Evolutionary conservation across 1,284 basidiomycete genomes (phyloP), one percentile per base, ranked within the genome.

Genomic region (Rhizoctonia solani): DNA sequence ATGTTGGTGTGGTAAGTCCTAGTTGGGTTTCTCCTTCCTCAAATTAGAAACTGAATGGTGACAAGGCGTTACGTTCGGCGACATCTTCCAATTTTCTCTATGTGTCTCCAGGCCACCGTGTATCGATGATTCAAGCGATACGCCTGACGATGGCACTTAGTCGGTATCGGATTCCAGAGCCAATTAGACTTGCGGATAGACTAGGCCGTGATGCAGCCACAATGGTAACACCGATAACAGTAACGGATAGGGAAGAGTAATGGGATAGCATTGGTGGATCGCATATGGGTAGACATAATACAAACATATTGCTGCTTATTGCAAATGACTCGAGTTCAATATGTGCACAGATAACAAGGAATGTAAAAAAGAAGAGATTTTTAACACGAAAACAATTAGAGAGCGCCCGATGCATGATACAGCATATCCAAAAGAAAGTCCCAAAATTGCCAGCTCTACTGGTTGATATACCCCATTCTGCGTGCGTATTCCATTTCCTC

Each of bases 401-500:
- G n/a, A n/a, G n/a, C n/a, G n/a, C n/a, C n/a, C n/a, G n/a, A 27
- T 53, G 37, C 25, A 32, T 30, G 21, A 54, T 32, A 50, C 42
- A 66, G 34, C n/a, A n/a, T 29, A 39, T 44, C 41, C 50, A 52
- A 46, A 61, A 13, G 41, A 27, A 47, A 3, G 44, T 46, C 37
- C 37, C 9, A 8, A 16, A 39, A 16, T n/a, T 30, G 44, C 0
- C 9, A 49, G 9, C 27, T 30, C 54, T 46, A 47, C 44, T 54
- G 68, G 29, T 72, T 71, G 72, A 79, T 81, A 79, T 89, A 98
- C 3, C 94, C 94, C 95, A 98, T 98, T 69, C 90, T 82, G 73
- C 83, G 83, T 2, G 88, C 92, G 75, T 97, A 98, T 72, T 93
- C 90, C 67, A 82, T 80, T 78, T 95, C 87, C 77, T 98, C 95